A percentile compares a stretch with the other conserved stretches of the same genome.
Evolutionary conservation across 805 yeast species (phyloP).

Genomic region (Yamadazyma endophytica): DNA sequence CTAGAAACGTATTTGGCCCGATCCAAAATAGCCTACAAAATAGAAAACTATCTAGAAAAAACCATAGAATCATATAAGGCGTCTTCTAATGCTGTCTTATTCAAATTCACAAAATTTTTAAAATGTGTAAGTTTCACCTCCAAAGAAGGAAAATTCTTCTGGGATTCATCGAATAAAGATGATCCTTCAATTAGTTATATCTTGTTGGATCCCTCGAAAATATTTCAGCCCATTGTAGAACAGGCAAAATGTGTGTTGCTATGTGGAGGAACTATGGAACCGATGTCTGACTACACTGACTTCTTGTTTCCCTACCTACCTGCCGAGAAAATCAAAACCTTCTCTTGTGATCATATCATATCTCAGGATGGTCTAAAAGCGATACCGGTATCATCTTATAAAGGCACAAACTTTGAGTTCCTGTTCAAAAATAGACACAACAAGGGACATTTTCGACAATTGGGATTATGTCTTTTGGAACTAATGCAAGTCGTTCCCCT

Average conservation of each 20-base stretch:
- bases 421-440: slow-evolving; percentile 62
- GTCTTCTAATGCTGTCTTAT: slow-evolving; percentile 53
- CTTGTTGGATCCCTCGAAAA: slow-evolving; percentile 72
- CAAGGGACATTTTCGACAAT: slow-evolving; percentile 35
- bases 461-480: slow-evolving; percentile 48
- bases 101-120: slow-evolving; percentile 63
- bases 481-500: slow-evolving; percentile 50
- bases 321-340: slow-evolving; percentile 39
- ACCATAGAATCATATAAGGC: slow-evolving; percentile 7
- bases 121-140: slow-evolving; percentile 68
- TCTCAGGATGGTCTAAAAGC: slow-evolving; percentile 67
- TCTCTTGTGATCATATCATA: slow-evolving; percentile 81
- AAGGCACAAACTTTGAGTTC: slow-evolving; percentile 47
- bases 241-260: slow-evolving; percentile 66
- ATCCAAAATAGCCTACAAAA: slow-evolving; percentile 78
- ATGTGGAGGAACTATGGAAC: slow-evolving; percentile 97
- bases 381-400: slow-evolving; percentile 38
- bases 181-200: slow-evolving; percentile 53
- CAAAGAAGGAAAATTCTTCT: slow-evolving; percentile 74
- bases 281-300: slow-evolving; percentile 65
- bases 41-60: slow-evolving; percentile 62
- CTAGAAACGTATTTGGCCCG: slow-evolving; percentile 58
- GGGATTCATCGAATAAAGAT: slow-evolving; percentile 37
- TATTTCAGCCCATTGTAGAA: slow-evolving; percentile 62
- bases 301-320: slow-evolving; percentile 57